These are phyloP conservation scores for Lactarius hengduanensis DNA, from an alignment of 768 basidiomycete species.

Conservation along the genomic window DNA sequence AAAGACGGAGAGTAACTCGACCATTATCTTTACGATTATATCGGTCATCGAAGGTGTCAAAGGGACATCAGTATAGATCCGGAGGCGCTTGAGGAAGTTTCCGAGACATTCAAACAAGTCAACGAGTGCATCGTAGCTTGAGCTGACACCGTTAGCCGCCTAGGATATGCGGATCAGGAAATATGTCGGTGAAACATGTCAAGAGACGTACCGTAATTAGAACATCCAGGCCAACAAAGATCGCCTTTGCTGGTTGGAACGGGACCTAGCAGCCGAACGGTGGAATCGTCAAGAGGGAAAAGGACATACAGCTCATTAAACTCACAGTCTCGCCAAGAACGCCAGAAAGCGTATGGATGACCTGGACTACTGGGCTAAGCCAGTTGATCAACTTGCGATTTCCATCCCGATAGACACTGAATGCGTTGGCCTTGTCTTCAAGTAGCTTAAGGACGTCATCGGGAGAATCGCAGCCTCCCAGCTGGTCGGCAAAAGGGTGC, in stretches of 20 bases:
- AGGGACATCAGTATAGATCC: conserved; percentile 1
- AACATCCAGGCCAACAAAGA: conserved; percentile 7
- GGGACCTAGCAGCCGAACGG: not conserved
- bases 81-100: conserved; percentile 6
- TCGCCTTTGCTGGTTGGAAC: not conserved
- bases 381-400: not conserved
- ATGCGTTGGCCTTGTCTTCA: not conserved
- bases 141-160: not conserved
- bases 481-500: not conserved
- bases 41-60: not conserved
- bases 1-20: conserved; percentile 1
- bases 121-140: not conserved
- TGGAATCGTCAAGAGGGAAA: too few species aligned
- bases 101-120: conserved; percentile 10
- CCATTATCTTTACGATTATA: not conserved
- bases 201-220: not conserved
- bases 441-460: not conserved
- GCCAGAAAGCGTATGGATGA: not conserved
- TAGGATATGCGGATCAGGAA: not conserved
- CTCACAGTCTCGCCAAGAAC: not conserved
- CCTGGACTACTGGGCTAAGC: not conserved
- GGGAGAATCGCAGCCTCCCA: not conserved
- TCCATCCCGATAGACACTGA: not conserved
- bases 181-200: too few species aligned
- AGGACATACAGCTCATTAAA: not conserved